phyloP scores from a whole-genome alignment of 2,329 filamentous ascomycete genomes.

The Knoxdaviesia capensis region DNA sequence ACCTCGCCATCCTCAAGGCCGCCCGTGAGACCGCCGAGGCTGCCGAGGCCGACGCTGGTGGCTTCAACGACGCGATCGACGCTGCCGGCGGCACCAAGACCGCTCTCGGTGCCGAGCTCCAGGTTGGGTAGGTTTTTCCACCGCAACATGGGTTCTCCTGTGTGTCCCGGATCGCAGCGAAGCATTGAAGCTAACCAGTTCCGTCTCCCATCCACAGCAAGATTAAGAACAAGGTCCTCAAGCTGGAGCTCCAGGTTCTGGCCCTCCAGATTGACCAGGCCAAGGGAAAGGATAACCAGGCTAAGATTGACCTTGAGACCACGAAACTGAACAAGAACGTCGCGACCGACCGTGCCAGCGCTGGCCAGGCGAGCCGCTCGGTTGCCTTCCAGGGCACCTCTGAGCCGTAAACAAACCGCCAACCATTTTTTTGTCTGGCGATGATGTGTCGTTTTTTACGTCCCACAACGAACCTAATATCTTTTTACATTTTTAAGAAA shows the following conservation, averaged over 20 bases:
- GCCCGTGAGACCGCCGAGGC: conserved; percentile 28
- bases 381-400: conserved; percentile 14
- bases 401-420: background rate
- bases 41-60: conserved; percentile 25
- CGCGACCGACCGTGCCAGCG: conserved; percentile 13
- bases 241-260: conserved; percentile 31
- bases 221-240: conserved; percentile 41
- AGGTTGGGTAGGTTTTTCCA: conserved; percentile 13
- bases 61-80: conserved; percentile 32
- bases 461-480: too few species aligned
- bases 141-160: background rate
- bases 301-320: conserved; percentile 22
- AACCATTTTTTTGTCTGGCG: too few species aligned
- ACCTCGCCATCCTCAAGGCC: conserved; percentile 28
- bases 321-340: conserved; percentile 34
- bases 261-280: conserved; percentile 29
- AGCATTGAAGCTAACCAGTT: too few species aligned
- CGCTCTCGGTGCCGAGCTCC: conserved; percentile 21
- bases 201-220: conserved; percentile 15
- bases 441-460: too few species aligned
- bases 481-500: too few species aligned
- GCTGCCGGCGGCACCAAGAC: conserved; percentile 18
- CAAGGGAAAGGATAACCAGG: conserved; percentile 21
- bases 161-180: too few species aligned
- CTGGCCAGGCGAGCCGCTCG: conserved; percentile 15